Percentiles rank a stretch among this genome's conserved stretches.
Conservation (phyloP, 495 filamentous ascomycete species). For the Pyronema domesticum region DNA sequence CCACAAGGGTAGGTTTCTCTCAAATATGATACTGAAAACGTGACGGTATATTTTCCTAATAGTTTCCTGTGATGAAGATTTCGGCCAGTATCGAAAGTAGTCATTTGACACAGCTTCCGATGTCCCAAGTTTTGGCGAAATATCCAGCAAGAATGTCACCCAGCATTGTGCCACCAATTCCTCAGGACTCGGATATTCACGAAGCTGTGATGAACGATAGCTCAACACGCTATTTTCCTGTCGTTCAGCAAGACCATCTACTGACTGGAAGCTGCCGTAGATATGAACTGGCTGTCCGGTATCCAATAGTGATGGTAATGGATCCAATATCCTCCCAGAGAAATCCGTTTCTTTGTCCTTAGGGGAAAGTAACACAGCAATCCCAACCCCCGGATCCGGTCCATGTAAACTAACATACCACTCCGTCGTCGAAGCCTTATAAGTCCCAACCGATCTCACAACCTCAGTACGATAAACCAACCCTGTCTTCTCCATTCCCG, state of each 20-base stretch:
- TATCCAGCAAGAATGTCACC: background rate
- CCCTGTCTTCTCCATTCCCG: background rate
- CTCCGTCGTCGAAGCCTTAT: background rate
- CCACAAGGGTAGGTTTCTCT: background rate
- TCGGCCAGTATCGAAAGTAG: background rate
- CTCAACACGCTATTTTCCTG: background rate
- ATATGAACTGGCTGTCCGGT: background rate
- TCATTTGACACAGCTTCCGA: background rate
- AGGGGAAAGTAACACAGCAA: background rate
- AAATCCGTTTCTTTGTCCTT: background rate
- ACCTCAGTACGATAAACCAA: background rate
- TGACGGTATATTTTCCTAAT: background rate
- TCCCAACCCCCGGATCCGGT: background rate
- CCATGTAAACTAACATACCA: background rate
- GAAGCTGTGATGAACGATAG: background rate
- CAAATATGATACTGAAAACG: background rate
- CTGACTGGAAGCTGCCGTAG: background rate
- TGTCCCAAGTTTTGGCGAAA: background rate
- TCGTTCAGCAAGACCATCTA: background rate
- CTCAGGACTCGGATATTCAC: background rate
- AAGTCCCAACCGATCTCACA: background rate
- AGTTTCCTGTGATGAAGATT: background rate
- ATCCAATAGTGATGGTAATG: background rate
- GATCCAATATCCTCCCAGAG: background rate
- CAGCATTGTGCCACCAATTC: background rate